Evolutionary conservation across 2,329 filamentous ascomycete species (phyloP).

Genomic region (Apiospora pterosperma): DNA sequence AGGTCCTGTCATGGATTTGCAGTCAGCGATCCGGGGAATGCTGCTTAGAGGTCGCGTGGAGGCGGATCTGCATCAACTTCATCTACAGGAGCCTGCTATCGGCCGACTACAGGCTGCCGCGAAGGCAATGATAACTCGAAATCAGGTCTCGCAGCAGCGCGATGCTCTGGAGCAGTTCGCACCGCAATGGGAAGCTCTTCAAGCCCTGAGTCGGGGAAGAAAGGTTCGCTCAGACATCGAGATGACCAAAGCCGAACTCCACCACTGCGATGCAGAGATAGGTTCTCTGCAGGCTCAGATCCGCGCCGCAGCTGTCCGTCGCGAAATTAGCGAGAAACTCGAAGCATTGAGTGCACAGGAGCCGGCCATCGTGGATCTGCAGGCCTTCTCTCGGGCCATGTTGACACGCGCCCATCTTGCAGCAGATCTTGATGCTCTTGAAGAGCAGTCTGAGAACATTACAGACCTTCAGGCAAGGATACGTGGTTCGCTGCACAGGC

Average conservation of each 20-base stretch:
- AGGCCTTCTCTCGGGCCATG: slow-evolving; percentile 61
- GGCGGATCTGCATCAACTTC: slow-evolving; percentile 49
- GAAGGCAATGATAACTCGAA: slow-evolving; percentile 59
- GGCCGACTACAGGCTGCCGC: slow-evolving; percentile 62
- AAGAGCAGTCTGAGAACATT: slow-evolving; percentile 54
- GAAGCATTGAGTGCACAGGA: slow-evolving; percentile 40
- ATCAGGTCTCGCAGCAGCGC: slow-evolving; percentile 47
- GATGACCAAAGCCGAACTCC: slow-evolving; percentile 45
- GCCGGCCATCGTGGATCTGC: slow-evolving; percentile 46
- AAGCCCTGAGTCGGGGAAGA: slow-evolving; percentile 45
- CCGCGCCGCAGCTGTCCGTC: slow-evolving; percentile 53
- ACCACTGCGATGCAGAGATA: slow-evolving; percentile 39
- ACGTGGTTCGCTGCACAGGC: slow-evolving; percentile 63
- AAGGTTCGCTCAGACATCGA: slow-evolving; percentile 42
- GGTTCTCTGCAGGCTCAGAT: slow-evolving; percentile 48
- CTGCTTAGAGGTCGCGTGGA: slow-evolving; percentile 50
- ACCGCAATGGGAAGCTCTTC: slow-evolving; percentile 48
- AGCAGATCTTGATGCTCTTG: slow-evolving; percentile 51
- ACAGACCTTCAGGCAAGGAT: slow-evolving; percentile 63
- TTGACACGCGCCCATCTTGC: slow-evolving; percentile 49
- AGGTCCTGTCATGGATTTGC: slow-evolving; percentile 54
- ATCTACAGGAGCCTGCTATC: slow-evolving; percentile 46
- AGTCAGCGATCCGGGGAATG: slow-evolving; percentile 66
- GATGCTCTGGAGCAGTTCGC: slow-evolving; percentile 48
- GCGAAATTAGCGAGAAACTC: slow-evolving; percentile 44